phyloP scores from a whole-genome alignment of 2,329 filamentous ascomycete species.

The Nemania diffusa region DNA sequence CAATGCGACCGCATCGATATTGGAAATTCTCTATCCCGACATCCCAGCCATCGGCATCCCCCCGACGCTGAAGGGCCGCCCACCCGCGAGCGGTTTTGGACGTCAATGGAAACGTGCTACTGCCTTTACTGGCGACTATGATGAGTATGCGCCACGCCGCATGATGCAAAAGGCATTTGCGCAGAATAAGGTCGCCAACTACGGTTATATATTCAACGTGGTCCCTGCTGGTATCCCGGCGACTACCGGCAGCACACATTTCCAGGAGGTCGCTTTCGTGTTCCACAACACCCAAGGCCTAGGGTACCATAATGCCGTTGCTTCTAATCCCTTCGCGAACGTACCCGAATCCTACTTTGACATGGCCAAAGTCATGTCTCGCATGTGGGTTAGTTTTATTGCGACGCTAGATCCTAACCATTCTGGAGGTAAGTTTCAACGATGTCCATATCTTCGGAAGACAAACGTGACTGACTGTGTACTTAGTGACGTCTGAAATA shows the following conservation, averaged over 20 bases:
- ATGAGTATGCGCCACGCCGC: background rate
- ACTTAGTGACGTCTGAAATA: background rate
- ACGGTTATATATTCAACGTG: background rate
- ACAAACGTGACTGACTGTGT: background rate
- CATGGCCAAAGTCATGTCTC: background rate
- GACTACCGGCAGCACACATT: background rate
- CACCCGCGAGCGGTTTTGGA: background rate
- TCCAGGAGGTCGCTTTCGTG: background rate
- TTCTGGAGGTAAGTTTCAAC: background rate
- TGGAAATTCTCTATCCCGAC: background rate
- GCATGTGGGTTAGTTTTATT: constrained; percentile 1
- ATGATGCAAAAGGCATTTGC: background rate
- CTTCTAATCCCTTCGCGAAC: background rate
- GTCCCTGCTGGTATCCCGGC: background rate
- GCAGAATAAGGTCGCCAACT: background rate
- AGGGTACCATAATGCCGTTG: background rate
- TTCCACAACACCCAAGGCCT: background rate
- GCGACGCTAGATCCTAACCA: constrained; percentile 1
- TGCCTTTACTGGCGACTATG: constrained; percentile 1
- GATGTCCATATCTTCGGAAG: background rate
- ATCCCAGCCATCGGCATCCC: constrained; percentile 1
- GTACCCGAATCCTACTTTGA: background rate
- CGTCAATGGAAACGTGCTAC: constrained; percentile 1
- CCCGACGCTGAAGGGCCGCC: background rate
- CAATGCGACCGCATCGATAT: background rate